Conservation (phyloP, 768 basidiomycete genomes). For the Rhizopogon salebrosus region DNA sequence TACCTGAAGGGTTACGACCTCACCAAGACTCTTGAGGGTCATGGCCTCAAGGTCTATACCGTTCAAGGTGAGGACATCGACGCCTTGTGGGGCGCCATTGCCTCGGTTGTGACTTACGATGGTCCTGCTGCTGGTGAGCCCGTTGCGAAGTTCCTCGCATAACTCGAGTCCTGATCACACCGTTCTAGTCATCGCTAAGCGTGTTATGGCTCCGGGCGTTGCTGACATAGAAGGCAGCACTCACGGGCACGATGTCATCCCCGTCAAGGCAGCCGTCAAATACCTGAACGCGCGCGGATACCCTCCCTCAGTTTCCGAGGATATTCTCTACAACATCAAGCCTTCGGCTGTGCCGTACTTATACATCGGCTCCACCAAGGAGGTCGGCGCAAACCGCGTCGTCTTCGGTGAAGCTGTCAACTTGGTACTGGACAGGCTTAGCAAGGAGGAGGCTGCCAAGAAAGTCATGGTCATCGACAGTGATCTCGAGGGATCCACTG, state of each 20-base stretch:
- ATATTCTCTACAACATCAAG: slow-evolving; percentile 63
- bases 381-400: slow-evolving; percentile 75
- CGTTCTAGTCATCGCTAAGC: slow-evolving; percentile 61
- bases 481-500: slow-evolving; percentile 89
- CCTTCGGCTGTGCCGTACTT: slow-evolving; percentile 49
- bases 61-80: slow-evolving; percentile 80
- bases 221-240: slow-evolving; percentile 72
- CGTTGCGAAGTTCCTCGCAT: not conserved
- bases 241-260: slow-evolving; percentile 84
- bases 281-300: slow-evolving; percentile 68
- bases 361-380: slow-evolving; percentile 68
- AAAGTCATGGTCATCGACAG: slow-evolving; percentile 89
- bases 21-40: slow-evolving; percentile 68
- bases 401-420: slow-evolving; percentile 85
- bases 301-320: slow-evolving; percentile 36
- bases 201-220: slow-evolving; percentile 62
- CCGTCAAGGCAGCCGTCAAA: slow-evolving; percentile 72
- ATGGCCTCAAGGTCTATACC: slow-evolving; percentile 72
- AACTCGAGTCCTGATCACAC: not conserved
- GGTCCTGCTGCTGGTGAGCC: slow-evolving; percentile 73
- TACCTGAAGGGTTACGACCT: slow-evolving; percentile 79
- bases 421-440: slow-evolving; percentile 65
- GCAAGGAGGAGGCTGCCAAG: slow-evolving; percentile 69
- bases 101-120: slow-evolving; percentile 47
- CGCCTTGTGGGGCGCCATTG: slow-evolving; percentile 64